These are phyloP conservation scores for Tremella fuciformis DNA, from an alignment of 768 basidiomycete genomes.

Conservation along the genomic window DNA sequence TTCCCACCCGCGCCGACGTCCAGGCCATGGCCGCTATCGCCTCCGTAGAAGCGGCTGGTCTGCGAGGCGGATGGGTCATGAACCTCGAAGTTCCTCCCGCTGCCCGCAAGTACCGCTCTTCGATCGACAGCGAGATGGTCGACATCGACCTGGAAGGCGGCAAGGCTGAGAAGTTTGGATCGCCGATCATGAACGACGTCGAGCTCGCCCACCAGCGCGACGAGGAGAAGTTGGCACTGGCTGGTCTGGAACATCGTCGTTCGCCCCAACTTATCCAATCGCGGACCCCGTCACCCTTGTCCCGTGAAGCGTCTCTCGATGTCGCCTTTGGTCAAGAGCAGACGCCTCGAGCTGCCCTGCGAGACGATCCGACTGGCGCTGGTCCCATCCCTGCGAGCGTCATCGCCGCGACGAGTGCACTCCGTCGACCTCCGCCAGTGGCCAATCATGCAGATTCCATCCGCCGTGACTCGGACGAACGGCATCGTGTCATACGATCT, in stretches of 20 bases:
- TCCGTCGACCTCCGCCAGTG: conserved; percentile 31
- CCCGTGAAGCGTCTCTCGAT: conserved; percentile 27
- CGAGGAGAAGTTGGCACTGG: conserved; percentile 33
- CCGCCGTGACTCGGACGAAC: conserved; percentile 26
- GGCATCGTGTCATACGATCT: conserved; percentile 15
- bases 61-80: conserved; percentile 54
- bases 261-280: conserved; percentile 15
- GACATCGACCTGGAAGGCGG: conserved; percentile 53
- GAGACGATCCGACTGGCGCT: conserved; percentile 5
- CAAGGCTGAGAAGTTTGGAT: conserved; percentile 41
- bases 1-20: conserved; percentile 52
- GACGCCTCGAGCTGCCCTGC: conserved; percentile 16
- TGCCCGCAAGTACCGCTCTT: conserved; percentile 15
- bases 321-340: conserved; percentile 7
- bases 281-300: conserved; percentile 30
- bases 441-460: conserved; percentile 16
- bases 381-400: conserved; percentile 22
- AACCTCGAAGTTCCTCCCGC: conserved; percentile 32
- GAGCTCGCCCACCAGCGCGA: conserved; percentile 32
- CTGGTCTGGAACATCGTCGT: conserved; percentile 36
- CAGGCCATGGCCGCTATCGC: conserved; percentile 51
- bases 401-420: conserved; percentile 24
- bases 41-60: conserved; percentile 43
- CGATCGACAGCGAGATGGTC: conserved; percentile 43
- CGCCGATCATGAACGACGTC: conserved; percentile 21